Evolutionary conservation across 2,329 filamentous ascomycete genomes (phyloP), one percentile per base, ranked within the genome.

Genomic region (Ilyonectria robusta): DNA sequence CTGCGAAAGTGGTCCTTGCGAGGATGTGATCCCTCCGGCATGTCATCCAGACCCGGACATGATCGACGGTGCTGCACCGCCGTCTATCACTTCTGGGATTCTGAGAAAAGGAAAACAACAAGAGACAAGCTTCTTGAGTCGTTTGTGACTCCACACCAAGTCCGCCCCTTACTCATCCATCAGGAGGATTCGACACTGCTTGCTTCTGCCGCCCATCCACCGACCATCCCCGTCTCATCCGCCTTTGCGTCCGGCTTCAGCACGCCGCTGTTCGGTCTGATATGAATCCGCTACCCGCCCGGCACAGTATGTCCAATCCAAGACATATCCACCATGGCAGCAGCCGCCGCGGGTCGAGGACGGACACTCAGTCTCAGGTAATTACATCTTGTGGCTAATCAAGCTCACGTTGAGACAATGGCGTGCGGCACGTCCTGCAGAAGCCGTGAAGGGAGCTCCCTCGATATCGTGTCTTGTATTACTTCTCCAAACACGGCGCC

Each of bases 321-420:
- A n/a, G 5, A 42, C 17, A n/a, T 8, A n/a, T 42, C n/a, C 17
- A 42, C n/a, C 40, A 6, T n/a, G 5, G 40, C n/a, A n/a, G 55
- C 21, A 48, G 47, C 47, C 19, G 59, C 50, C 53, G 51, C 42
- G 53, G 59, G 15, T 42, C 15, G 40, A 42, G 15, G 40, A 62
- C 42, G 13, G 40, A 62, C 42, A 8, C 40, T 69, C 59, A 55
- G 62, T 66, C 70, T 70, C 68, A 66, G 57, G 57, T 70, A 60
- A 62, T 74, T 66, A 70, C 66, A 67, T 63, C 57, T 74, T 33
- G 60, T 70, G 62, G 62, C 59, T 57, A 64, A 51, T 50, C 33
- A 56, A 64, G 54, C 47, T 53, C 58, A 37, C 50, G 48, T 57
- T 42, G 58, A 48, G 60, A 56, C 48, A 46, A 60, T 46, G 56